Evolutionary conservation across 257 asterid species (phyloP).

Genomic region (Primulina eburnea): DNA sequence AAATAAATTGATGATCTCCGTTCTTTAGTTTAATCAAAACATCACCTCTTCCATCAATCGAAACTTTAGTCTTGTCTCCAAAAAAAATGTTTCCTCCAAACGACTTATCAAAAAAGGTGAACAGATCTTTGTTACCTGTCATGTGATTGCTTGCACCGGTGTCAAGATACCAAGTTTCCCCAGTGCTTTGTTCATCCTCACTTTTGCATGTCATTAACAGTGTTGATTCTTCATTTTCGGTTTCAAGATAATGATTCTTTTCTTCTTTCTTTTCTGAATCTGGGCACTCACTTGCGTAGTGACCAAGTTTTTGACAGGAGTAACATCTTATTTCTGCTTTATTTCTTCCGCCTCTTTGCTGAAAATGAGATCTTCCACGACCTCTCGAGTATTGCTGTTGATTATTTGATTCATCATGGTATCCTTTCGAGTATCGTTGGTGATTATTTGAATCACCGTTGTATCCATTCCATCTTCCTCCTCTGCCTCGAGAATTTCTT

Average conservation of each 20-base stretch:
- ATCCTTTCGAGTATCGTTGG: too few relatives aligned
- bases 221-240: too few relatives aligned
- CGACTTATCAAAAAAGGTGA: background rate
- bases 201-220: too few relatives aligned
- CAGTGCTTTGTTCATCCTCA: too few relatives aligned
- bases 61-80: too few relatives aligned
- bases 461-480: background rate
- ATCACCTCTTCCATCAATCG: too few relatives aligned
- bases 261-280: background rate
- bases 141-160: background rate
- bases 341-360: background rate
- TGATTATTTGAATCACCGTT: background rate
- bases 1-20: too few relatives aligned
- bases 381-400: background rate
- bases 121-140: background rate
- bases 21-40: too few relatives aligned
- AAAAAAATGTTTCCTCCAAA: too few relatives aligned
- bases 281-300: slow-evolving; percentile 5
- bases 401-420: background rate
- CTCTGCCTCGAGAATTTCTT: background rate
- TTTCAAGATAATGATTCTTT: background rate
- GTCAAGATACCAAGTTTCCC: background rate
- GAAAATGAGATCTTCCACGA: background rate
- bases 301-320: background rate
- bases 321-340: background rate